Evolutionary conservation across 305 asterid species (phyloP).

Genomic region (Fraxinus angustifolia): DNA sequence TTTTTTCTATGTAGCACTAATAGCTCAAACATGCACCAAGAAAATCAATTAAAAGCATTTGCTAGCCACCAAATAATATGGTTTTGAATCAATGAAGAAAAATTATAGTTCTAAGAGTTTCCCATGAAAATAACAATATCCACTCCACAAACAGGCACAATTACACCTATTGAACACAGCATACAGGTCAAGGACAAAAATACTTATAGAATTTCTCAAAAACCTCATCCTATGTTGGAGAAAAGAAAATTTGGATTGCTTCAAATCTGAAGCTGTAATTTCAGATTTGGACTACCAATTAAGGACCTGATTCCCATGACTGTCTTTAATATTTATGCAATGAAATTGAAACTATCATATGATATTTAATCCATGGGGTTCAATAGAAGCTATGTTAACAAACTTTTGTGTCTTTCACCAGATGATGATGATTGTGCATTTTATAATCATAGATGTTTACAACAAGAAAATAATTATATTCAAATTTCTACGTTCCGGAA

Average conservation of each 20-base stretch:
- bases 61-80: neutral
- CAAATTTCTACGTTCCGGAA: neutral
- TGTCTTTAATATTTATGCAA: neutral
- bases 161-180: neutral
- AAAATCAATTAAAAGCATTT: conserved; percentile 11
- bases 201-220: neutral
- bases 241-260: neutral
- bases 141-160: neutral
- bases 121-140: neutral
- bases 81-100: neutral
- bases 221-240: neutral
- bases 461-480: neutral
- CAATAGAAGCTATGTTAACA: neutral
- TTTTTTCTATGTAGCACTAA: conserved; percentile 10
- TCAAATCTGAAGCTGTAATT: neutral
- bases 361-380: neutral
- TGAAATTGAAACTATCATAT: neutral
- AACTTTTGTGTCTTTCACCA: neutral
- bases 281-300: neutral
- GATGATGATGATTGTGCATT: neutral
- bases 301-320: neutral
- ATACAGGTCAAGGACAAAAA: conserved; percentile 1
- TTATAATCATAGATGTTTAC: neutral
- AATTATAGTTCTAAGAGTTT: neutral
- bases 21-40: neutral